Evolutionary conservation across 2,329 filamentous ascomycete species (phyloP).

Genomic region (Fusarium dimerum): DNA sequence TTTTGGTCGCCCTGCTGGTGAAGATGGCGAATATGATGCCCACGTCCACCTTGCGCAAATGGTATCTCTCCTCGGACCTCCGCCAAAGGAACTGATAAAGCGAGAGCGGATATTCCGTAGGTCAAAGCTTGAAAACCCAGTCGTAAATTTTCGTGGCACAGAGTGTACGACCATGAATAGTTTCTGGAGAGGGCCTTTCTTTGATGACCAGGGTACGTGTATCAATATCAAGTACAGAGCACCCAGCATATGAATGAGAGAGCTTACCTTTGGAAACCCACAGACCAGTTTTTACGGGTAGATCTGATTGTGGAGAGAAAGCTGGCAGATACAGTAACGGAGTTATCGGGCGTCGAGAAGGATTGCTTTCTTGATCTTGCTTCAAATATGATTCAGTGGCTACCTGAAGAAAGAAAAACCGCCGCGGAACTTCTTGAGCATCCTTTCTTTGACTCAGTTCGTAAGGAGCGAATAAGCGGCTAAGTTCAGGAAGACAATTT

Average conservation of each 20-base stretch:
- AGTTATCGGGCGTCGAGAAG: constrained; percentile 22
- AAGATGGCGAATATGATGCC: constrained; percentile 24
- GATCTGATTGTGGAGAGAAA: constrained; percentile 7
- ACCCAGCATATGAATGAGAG: neutral
- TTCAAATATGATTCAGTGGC: constrained; percentile 26
- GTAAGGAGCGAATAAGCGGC: neutral
- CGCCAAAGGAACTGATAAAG: constrained; percentile 11
- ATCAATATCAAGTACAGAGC: neutral
- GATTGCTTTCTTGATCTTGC: constrained; percentile 23
- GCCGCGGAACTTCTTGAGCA: constrained; percentile 25
- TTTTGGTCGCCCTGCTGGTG: constrained; percentile 15
- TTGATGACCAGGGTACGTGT: constrained; percentile 8
- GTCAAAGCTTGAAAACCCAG: neutral
- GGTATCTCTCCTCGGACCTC: constrained; percentile 16
- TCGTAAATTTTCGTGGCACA: constrained; percentile 1
- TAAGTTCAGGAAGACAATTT: neutral
- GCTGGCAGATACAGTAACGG: constrained; percentile 18
- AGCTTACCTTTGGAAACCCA: neutral
- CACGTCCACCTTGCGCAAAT: constrained; percentile 26
- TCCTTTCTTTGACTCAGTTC: constrained; percentile 17
- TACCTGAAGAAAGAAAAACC: constrained; percentile 26
- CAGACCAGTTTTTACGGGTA: constrained; percentile 9
- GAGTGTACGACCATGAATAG: constrained; percentile 21
- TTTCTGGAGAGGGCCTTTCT: constrained; percentile 22
- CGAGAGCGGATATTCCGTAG: constrained; percentile 18